A percentile compares a stretch with the other conserved stretches of the same genome.
phyloP scores from a whole-genome alignment of 1,284 basidiomycete genomes.

The Sanghuangporus sanghuang region DNA sequence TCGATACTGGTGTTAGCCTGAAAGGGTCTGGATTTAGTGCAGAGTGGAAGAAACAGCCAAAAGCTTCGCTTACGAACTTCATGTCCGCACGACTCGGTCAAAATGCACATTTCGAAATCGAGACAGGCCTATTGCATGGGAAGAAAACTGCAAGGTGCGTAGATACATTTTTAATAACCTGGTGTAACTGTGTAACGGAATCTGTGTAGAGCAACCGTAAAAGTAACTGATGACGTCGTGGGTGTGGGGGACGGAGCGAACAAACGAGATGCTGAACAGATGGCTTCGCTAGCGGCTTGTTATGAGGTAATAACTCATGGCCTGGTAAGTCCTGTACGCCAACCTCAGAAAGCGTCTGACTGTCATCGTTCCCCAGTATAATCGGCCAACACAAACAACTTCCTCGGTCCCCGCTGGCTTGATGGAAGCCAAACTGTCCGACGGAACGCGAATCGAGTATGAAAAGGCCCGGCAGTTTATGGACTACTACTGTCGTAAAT shows the following conservation, averaged over 20 bases:
- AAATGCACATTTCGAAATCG: background rate
- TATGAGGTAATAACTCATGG: conserved; percentile 63
- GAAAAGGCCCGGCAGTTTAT: conserved; percentile 87
- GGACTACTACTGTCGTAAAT: conserved; percentile 90
- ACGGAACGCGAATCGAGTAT: conserved; percentile 62
- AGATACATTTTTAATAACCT: background rate
- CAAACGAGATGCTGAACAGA: conserved; percentile 68
- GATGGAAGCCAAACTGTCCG: conserved; percentile 43
- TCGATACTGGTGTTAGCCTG: background rate
- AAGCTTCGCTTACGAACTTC: conserved; percentile 14
- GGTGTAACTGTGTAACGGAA: background rate
- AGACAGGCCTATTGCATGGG: conserved; percentile 1
- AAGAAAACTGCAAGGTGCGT: conserved; percentile 27
- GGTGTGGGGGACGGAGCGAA: conserved; percentile 60
- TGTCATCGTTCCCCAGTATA: conserved; percentile 23
- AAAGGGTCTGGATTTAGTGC: background rate
- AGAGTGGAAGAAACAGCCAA: conserved; percentile 12
- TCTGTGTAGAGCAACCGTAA: conserved; percentile 40
- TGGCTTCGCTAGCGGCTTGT: conserved; percentile 70
- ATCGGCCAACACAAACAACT: conserved; percentile 19
- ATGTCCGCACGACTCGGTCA: background rate
- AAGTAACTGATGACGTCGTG: conserved; percentile 40
- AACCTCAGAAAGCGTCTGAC: no score
- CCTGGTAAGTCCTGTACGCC: conserved; percentile 36
- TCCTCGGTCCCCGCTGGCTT: conserved; percentile 14